Conservation (phyloP, 176 grass and related monocot species). For the Miscanthus lutarioriparius region DNA sequence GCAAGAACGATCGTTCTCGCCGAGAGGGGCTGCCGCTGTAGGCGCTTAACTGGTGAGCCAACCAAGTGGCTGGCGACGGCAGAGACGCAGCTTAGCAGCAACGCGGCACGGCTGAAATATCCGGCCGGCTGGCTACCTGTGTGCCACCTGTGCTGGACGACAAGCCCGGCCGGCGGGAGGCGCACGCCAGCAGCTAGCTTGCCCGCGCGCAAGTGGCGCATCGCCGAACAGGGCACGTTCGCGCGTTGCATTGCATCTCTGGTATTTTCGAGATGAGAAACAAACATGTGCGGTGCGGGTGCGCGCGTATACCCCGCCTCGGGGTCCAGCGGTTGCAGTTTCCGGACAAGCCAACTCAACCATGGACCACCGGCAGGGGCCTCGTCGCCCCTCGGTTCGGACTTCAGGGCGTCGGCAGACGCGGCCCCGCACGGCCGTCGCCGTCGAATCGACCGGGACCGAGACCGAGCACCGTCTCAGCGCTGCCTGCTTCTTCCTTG, state of each 20-base stretch:
- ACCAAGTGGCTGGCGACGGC: constrained; percentile 7
- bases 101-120: not conserved
- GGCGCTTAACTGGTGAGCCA: not conserved
- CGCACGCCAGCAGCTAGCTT: too few relatives aligned
- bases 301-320: too few relatives aligned
- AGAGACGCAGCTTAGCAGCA: not conserved
- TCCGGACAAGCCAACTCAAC: not conserved
- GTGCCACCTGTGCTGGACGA: constrained; percentile 3
- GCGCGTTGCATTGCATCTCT: too few relatives aligned
- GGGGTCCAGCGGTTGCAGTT: not conserved
- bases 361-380: not conserved
- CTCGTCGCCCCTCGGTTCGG: not conserved
- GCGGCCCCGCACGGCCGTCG: not conserved
- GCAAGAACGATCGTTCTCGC: not conserved
- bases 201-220: too few relatives aligned
- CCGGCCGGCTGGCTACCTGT: too few relatives aligned
- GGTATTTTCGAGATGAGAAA: not conserved
- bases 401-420: not conserved
- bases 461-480: not conserved
- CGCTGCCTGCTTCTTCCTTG: not conserved
- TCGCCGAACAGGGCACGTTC: too few relatives aligned
- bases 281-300: not conserved
- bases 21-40: not conserved
- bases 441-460: not conserved
- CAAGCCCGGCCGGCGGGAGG: not conserved